phyloP scores from a whole-genome alignment of 768 basidiomycete species.

The Strobilomyces dryophilus region DNA sequence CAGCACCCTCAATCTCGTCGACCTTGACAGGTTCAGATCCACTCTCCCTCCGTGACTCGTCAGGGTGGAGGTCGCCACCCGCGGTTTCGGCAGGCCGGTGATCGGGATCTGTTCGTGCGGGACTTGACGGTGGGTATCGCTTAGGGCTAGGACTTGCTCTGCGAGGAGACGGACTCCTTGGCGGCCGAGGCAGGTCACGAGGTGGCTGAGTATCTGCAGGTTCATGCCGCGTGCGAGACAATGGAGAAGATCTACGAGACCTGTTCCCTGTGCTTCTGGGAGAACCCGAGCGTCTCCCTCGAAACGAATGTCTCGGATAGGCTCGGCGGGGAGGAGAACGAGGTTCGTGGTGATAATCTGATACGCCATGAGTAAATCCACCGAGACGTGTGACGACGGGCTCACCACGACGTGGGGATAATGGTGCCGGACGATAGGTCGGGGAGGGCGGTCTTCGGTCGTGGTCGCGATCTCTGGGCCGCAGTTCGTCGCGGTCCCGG shows the following conservation, averaged over 20 bases:
- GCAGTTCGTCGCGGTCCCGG: conserved; percentile 19
- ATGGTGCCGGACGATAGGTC: conserved; percentile 15
- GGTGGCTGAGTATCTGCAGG: conserved; percentile 4
- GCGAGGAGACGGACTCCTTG: conserved; percentile 13
- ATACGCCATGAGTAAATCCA: background rate
- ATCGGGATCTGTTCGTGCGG: conserved; percentile 4
- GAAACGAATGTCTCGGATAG: conserved; percentile 8
- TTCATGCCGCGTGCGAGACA: conserved; percentile 14
- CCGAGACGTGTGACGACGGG: background rate
- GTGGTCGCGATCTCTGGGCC: conserved; percentile 18
- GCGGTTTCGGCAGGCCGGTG: conserved; percentile 1
- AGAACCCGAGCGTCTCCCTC: conserved; percentile 22
- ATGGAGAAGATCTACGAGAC: conserved; percentile 21
- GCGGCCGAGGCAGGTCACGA: conserved; percentile 9
- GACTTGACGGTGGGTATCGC: conserved; percentile 10
- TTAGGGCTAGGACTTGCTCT: conserved; percentile 14
- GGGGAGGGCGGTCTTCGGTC: conserved; percentile 20
- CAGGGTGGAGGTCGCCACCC: background rate
- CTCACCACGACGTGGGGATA: conserved; percentile 28
- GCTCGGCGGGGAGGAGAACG: conserved; percentile 15
- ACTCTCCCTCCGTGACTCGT: background rate
- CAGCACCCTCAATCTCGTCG: conserved; percentile 1
- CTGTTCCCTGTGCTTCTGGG: conserved; percentile 18
- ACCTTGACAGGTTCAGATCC: conserved; percentile 1
- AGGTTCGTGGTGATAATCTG: conserved; percentile 15